A percentile compares a stretch with the other conserved stretches of the same genome.
Evolutionary conservation across 495 filamentous ascomycete genomes (phyloP).

Genomic region (Hypoxylon lienhwacheense): DNA sequence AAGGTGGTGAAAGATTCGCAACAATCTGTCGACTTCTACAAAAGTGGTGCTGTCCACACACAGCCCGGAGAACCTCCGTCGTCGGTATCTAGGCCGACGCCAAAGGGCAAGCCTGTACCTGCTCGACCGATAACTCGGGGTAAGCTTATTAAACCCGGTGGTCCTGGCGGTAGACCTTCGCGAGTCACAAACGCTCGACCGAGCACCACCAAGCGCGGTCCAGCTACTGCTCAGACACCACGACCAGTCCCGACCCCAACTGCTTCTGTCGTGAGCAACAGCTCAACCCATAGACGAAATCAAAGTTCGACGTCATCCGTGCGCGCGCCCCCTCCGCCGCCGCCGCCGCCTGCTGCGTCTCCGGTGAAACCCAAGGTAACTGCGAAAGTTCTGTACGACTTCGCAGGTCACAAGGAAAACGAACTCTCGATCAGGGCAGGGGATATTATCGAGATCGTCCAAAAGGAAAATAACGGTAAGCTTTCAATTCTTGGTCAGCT

Average conservation of each 20-base stretch:
- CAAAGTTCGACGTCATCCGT: slow-evolving; percentile 45
- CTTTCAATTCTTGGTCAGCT: slow-evolving; percentile 10
- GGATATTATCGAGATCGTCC: slow-evolving; percentile 80
- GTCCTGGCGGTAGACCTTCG: slow-evolving; percentile 77
- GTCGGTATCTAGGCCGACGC: slow-evolving; percentile 81
- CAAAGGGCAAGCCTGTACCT: slow-evolving; percentile 78
- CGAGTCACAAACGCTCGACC: slow-evolving; percentile 59
- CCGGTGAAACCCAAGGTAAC: slow-evolving; percentile 69
- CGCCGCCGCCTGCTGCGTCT: slow-evolving; percentile 65
- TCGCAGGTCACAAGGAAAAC: slow-evolving; percentile 72
- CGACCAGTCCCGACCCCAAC: slow-evolving; percentile 51
- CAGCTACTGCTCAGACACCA: slow-evolving; percentile 46
- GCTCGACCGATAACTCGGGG: slow-evolving; percentile 88
- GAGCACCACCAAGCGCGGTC: slow-evolving; percentile 50
- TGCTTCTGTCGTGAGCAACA: slow-evolving; percentile 38
- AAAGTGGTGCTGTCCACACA: slow-evolving; percentile 88
- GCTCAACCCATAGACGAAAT: slow-evolving; percentile 51
- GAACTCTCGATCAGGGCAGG: slow-evolving; percentile 76
- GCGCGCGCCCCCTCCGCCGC: slow-evolving; percentile 63
- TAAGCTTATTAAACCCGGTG: slow-evolving; percentile 86
- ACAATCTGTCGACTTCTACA: slow-evolving; percentile 81
- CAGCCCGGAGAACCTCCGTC: slow-evolving; percentile 78
- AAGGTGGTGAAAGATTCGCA: slow-evolving; percentile 87
- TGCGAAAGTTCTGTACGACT: slow-evolving; percentile 88
- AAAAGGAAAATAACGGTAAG: slow-evolving; percentile 90